phyloP scores from a whole-genome alignment of 495 filamentous ascomycete genomes.

The Parmelia sp. region DNA sequence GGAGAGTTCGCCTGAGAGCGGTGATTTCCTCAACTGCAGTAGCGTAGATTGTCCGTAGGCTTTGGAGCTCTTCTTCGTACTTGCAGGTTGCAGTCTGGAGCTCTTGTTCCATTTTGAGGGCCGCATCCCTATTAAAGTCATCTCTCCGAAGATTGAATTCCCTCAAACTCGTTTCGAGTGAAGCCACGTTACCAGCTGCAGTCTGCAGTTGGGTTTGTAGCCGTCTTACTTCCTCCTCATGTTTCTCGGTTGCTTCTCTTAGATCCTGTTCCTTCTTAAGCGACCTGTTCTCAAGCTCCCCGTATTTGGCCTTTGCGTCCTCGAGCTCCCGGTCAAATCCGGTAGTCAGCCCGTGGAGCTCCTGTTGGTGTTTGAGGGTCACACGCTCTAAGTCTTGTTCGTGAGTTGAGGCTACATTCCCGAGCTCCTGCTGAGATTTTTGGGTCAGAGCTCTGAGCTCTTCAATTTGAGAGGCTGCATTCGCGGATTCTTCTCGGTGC shows the following conservation, averaged over 20 bases:
- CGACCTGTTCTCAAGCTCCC: constrained; percentile 1
- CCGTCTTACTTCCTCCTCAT: constrained; percentile 3
- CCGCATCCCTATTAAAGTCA: constrained; percentile 5
- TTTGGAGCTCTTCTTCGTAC: constrained; percentile 17
- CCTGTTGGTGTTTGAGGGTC: background rate
- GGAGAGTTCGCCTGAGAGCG: constrained; percentile 7
- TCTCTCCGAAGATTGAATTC: background rate
- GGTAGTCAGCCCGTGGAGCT: background rate
- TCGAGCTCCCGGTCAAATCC: constrained; percentile 11
- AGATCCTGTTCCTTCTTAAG: background rate
- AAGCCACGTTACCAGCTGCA: background rate
- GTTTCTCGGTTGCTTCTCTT: background rate
- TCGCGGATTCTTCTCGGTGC: constrained; percentile 3
- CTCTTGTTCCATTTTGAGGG: constrained; percentile 5
- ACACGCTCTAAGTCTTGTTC: constrained; percentile 12
- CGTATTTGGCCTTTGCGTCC: background rate
- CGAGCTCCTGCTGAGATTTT: constrained; percentile 5
- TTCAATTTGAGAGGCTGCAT: constrained; percentile 4
- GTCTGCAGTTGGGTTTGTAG: background rate
- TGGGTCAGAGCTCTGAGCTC: constrained; percentile 1
- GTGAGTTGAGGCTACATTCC: constrained; percentile 13
- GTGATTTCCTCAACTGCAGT: constrained; percentile 11
- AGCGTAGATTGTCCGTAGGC: constrained; percentile 15
- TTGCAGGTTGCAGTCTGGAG: constrained; percentile 4
- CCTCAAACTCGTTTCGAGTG: constrained; percentile 1